Conservation (phyloP, 2,329 filamentous ascomycete species). For the Trichoderma hamatum region DNA sequence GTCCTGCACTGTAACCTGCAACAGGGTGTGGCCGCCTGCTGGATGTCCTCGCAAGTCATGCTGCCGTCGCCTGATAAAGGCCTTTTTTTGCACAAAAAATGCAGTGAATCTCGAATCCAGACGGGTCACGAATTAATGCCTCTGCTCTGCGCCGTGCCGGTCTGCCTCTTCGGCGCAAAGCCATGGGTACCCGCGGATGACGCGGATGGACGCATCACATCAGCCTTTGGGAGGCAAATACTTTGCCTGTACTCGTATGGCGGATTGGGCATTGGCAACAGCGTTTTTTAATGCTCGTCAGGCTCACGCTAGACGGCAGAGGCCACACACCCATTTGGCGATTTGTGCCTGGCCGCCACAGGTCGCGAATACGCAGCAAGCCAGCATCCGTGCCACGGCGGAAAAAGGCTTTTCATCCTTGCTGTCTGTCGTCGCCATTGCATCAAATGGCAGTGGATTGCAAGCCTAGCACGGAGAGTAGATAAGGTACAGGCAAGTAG, state of each 20-base stretch:
- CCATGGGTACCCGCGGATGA: slow-evolving; percentile 24
- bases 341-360: background rate
- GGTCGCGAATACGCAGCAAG: background rate
- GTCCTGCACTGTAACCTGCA: slow-evolving; percentile 27
- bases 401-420: background rate
- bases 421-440: background rate
- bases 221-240: slow-evolving; percentile 1
- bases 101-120: background rate
- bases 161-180: slow-evolving; percentile 5
- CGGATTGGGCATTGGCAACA: background rate
- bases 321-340: background rate
- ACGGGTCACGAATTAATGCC: background rate
- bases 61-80: slow-evolving; percentile 10
- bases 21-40: slow-evolving; percentile 20
- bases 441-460: background rate
- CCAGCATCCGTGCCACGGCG: background rate
- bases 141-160: background rate
- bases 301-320: background rate
- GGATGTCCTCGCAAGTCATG: background rate
- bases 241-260: background rate
- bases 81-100: background rate
- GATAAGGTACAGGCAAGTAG: background rate
- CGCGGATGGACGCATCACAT: background rate
- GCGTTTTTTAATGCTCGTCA: background rate
- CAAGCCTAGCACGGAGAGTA: background rate